These are phyloP conservation scores for Coffea canephora DNA, from an alignment of 257 asterid genomes.

Conservation along the genomic window DNA sequence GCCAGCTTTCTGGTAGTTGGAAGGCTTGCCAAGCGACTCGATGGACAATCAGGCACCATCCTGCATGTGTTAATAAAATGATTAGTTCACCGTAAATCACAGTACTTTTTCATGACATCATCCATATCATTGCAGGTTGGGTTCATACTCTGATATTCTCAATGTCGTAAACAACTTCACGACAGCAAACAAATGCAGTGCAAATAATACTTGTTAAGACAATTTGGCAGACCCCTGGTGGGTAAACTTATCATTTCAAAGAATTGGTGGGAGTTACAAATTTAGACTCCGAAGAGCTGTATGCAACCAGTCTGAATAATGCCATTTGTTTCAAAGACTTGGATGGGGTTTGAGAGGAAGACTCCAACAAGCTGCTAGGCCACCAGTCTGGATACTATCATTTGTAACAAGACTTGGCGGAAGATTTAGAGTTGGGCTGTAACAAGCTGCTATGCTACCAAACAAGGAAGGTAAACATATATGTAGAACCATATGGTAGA, in stretches of 20 bases:
- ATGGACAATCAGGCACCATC: conserved; percentile 81
- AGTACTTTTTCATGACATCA: not conserved
- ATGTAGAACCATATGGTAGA: not conserved
- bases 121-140: not conserved
- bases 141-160: not conserved
- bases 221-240: not conserved
- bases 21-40: conserved; percentile 68
- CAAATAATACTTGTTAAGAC: not conserved
- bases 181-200: not conserved
- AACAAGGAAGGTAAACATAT: not conserved
- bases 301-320: not conserved
- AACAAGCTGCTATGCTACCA: not conserved
- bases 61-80: conserved; percentile 38
- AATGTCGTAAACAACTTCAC: not conserved
- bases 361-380: not conserved
- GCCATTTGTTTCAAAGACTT: not conserved
- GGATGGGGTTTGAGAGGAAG: not conserved
- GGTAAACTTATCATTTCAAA: not conserved
- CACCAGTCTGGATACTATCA: not conserved
- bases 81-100: conserved; percentile 11
- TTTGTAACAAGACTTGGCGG: not conserved
- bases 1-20: conserved; percentile 87
- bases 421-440: not conserved
- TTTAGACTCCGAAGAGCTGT: not conserved
- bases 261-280: not conserved